phyloP scores from a whole-genome alignment of 352 stramenopile species.

The Phytophthora citrophthora region DNA sequence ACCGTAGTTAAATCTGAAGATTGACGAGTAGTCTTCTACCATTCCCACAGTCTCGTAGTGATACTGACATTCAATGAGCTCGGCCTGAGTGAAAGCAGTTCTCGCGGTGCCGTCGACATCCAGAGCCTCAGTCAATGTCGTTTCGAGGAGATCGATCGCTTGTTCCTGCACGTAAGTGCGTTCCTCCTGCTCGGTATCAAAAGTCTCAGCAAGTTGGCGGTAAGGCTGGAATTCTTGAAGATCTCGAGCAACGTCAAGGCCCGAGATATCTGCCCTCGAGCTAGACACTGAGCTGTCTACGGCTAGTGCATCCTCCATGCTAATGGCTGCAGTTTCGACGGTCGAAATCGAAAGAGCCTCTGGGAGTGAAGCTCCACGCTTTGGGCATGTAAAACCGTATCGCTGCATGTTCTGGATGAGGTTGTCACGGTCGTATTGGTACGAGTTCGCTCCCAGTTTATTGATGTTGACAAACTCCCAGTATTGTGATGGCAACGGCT shows the following conservation, averaged over 20 bases:
- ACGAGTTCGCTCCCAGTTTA: slow-evolving; percentile 32
- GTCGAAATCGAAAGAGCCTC: slow-evolving; percentile 1
- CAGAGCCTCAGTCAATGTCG: slow-evolving; percentile 17
- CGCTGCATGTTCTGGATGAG: slow-evolving; percentile 33
- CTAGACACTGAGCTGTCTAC: not conserved
- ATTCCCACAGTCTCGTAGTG: slow-evolving; percentile 24
- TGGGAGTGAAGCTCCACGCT: slow-evolving; percentile 12
- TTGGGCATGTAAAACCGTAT: slow-evolving; percentile 40
- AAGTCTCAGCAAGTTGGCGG: not conserved
- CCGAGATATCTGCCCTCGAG: not conserved
- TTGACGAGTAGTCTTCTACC: slow-evolving; percentile 40
- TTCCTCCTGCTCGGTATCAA: slow-evolving; percentile 18
- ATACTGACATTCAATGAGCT: slow-evolving; percentile 44
- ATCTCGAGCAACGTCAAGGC: not conserved
- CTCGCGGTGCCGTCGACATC: slow-evolving; percentile 27
- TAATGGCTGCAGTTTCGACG: not conserved
- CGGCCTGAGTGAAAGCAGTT: slow-evolving; percentile 36
- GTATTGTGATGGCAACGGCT: slow-evolving; percentile 24
- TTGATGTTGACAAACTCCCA: slow-evolving; percentile 38
- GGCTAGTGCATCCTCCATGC: not conserved
- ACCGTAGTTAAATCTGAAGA: slow-evolving; percentile 37
- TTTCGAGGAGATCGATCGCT: slow-evolving; percentile 26
- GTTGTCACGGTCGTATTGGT: slow-evolving; percentile 38
- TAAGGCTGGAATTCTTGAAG: slow-evolving; percentile 3
- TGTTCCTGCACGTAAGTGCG: slow-evolving; percentile 25